Evolutionary conservation across 306 rosid genomes (phyloP), one percentile per base, ranked within the genome.

Genomic region (Erythrophleum fordii): DNA sequence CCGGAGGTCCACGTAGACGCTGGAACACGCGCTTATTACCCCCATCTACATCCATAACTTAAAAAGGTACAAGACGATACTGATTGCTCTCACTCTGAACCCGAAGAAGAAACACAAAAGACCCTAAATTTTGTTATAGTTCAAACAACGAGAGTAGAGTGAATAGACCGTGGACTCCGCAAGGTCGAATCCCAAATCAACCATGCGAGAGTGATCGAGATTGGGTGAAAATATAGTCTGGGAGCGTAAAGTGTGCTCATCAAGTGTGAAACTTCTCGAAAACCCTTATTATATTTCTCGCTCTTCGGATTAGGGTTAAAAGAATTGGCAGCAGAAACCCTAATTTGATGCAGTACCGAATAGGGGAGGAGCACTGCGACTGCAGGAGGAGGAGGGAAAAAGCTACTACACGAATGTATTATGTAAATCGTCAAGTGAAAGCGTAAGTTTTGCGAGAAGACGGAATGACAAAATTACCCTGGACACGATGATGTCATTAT

Each of bases 1-100:
- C 53, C 2, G 86, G 64, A 2, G 90, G 80, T 1, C 89, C 91
- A 55, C 93, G 90, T 34, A 92, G 83, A 12, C 98, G 84, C 28
- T 88, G 85, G 78, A 85, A 96, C 28, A 92, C 91, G 69, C 98
- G 98, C 86, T 96, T 93, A 81, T 70, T 83, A 20, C 93, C 90
- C 22, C 94, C 96, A 52, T 93, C 97, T 9, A 85, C 53, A 80
- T 96, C 99, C 99, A 96, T 96, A 56, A 23, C 64, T 56, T 23
- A 11, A 12, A 23, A 5, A 23, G 34, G 77, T 74, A 39, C 45
- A 1, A 23, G 49, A 17, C 0, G 3, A 46, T 11, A 16, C 7
- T 34, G 61, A 44, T 51, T 5, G 9, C 14, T 59, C n/a, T 26
- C 28, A 2, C 28, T 18, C 42, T 14, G 34, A 81, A 82, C 69